phyloP scores from a whole-genome alignment of 163 green algal species.

The Prototheca stagnorum region DNA sequence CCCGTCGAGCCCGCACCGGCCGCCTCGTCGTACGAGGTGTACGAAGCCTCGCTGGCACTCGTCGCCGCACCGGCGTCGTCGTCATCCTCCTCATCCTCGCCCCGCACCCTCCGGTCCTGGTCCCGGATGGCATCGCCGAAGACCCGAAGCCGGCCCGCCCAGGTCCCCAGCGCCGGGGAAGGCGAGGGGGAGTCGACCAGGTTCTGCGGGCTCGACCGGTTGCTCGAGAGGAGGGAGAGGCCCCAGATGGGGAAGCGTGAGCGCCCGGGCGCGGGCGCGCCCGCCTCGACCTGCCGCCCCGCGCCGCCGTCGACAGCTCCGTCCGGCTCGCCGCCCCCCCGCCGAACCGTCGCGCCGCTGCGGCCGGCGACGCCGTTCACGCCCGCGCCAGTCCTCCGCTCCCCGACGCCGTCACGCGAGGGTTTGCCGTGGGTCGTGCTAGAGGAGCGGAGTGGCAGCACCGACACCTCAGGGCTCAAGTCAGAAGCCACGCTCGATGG shows the following conservation, averaged over 20 bases:
- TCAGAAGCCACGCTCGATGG: no score
- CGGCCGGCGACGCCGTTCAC: neutral
- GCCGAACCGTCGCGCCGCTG: neutral
- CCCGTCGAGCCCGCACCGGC: neutral
- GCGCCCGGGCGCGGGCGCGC: neutral
- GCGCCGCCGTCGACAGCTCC: neutral
- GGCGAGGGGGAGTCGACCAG: neutral
- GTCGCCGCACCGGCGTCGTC: neutral
- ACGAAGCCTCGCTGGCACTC: neutral
- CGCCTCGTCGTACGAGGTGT: neutral
- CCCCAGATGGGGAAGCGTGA: neutral
- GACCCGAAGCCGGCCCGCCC: conserved; percentile 13
- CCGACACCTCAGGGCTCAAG: no score
- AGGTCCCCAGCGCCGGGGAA: conserved; percentile 11
- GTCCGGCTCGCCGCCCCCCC: no score
- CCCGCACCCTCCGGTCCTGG: no score
- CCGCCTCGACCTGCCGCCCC: neutral
- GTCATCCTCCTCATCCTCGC: conserved; percentile 1
- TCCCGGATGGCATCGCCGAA: no score
- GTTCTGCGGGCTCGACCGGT: no score
- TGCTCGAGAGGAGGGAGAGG: no score
- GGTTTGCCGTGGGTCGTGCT: no score
- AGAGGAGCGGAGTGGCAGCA: no score
- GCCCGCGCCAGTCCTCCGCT: no score
- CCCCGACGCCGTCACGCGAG: no score